Evolutionary conservation across 2,329 filamentous ascomycete species (phyloP).

Genomic region (Colletotrichum orbiculare): DNA sequence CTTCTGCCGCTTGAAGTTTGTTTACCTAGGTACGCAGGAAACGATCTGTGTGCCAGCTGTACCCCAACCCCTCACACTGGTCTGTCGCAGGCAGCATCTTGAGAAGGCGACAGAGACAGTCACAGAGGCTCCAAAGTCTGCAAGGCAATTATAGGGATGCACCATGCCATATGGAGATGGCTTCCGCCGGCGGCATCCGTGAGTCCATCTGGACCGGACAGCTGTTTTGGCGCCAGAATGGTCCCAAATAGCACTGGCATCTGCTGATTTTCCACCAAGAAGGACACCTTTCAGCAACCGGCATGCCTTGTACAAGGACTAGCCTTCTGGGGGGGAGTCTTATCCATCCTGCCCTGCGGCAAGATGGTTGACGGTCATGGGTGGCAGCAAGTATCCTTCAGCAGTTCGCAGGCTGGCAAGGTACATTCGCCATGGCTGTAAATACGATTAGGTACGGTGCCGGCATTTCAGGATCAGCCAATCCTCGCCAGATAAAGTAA

Average conservation of each 20-base stretch:
- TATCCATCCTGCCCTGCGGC: constrained; percentile 13
- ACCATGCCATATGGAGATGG: constrained; percentile 34
- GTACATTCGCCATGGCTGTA: not conserved
- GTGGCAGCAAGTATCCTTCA: not conserved
- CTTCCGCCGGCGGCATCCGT: constrained; percentile 33
- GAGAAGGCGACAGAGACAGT: constrained; percentile 5
- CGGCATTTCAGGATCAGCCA: constrained; percentile 28
- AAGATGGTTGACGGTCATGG: constrained; percentile 1
- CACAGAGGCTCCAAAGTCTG: constrained; percentile 22
- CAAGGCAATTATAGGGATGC: constrained; percentile 33
- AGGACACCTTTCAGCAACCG: constrained; percentile 37
- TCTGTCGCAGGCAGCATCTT: too few species aligned
- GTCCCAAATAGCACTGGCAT: constrained; percentile 33
- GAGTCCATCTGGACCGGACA: constrained; percentile 32
- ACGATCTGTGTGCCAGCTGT: too few species aligned
- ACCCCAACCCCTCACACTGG: too few species aligned
- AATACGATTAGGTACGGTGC: constrained; percentile 1
- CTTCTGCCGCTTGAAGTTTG: too few species aligned
- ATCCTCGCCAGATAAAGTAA: constrained; percentile 35
- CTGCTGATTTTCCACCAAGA: constrained; percentile 38
- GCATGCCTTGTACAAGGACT: too few species aligned
- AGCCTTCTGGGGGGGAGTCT: not conserved
- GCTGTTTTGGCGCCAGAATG: constrained; percentile 29
- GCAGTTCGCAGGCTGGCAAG: not conserved
- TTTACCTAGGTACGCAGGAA: too few species aligned